A percentile compares a stretch with the other conserved stretches of the same genome.
Conservation (phyloP, 257 asterid species). For the Linderniella brevidens region DNA sequence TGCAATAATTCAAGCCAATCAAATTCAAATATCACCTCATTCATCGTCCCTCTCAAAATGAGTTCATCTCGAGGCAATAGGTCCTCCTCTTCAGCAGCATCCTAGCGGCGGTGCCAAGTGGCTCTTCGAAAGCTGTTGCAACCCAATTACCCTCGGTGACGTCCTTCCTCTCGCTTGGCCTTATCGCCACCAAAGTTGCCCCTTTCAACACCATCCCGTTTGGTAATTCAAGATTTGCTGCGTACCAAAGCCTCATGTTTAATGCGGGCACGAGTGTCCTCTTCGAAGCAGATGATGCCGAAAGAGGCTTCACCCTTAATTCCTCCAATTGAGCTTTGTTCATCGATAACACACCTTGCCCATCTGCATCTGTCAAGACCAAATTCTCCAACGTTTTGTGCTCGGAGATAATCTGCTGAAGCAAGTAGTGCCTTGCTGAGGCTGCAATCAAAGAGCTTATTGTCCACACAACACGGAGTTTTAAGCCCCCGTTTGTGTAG, state of each 20-base stretch:
- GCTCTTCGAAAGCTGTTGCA: constrained; percentile 54
- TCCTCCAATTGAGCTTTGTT: constrained; percentile 57
- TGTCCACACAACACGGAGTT: constrained; percentile 63
- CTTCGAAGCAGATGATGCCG: constrained; percentile 59
- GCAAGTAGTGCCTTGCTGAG: constrained; percentile 56
- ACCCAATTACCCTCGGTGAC: constrained; percentile 43
- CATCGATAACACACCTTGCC: constrained; percentile 62
- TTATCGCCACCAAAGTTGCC: constrained; percentile 60
- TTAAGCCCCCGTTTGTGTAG: constrained; percentile 55
- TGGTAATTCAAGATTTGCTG: constrained; percentile 44
- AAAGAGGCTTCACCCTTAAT: constrained; percentile 58
- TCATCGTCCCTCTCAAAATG: constrained; percentile 37
- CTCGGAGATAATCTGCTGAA: constrained; percentile 57
- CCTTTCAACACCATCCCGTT: constrained; percentile 52
- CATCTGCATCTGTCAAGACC: constrained; percentile 47
- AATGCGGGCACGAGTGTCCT: constrained; percentile 54
- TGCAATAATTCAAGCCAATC: too few species aligned
- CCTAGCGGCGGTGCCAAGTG: constrained; percentile 53
- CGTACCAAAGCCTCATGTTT: constrained; percentile 58
- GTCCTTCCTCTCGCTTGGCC: constrained; percentile 59
- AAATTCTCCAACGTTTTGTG: constrained; percentile 48
- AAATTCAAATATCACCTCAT: too few species aligned
- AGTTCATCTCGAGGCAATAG: constrained; percentile 65
- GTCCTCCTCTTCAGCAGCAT: constrained; percentile 66
- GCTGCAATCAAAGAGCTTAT: constrained; percentile 70